phyloP scores from a whole-genome alignment of 495 filamentous ascomycete genomes.

The Xylaria scruposa region DNA sequence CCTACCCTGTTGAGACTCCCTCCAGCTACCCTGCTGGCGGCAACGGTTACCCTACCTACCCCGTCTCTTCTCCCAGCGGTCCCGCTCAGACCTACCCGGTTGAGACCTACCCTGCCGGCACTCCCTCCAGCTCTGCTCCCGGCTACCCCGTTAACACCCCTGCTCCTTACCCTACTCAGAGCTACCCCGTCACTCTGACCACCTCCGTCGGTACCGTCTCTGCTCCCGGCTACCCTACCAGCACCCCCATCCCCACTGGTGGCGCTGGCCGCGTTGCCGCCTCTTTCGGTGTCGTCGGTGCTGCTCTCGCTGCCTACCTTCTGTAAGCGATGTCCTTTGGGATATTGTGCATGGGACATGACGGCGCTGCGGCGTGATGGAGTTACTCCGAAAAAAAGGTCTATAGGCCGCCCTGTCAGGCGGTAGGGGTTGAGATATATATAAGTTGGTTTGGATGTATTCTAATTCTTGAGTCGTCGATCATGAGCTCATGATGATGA shows the following conservation, averaged over 20 bases:
- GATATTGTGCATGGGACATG: constrained; percentile 12
- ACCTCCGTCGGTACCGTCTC: constrained; percentile 28
- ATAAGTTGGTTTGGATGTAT: constrained; percentile 31
- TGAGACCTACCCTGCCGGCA: constrained; percentile 13
- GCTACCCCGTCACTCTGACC: constrained; percentile 28
- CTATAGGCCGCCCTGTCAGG: constrained; percentile 7
- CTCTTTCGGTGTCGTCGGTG: constrained; percentile 29
- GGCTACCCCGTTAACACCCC: not conserved
- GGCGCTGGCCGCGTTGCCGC: constrained; percentile 22
- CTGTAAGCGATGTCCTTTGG: constrained; percentile 22
- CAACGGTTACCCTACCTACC: not conserved
- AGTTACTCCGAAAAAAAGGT: constrained; percentile 24
- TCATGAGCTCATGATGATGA: constrained; percentile 30
- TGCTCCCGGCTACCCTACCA: constrained; percentile 20
- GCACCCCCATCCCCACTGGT: constrained; percentile 26
- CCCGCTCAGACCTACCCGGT: constrained; percentile 5
- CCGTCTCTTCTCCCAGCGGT: not conserved
- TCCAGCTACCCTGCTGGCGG: constrained; percentile 13
- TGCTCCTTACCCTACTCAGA: constrained; percentile 28
- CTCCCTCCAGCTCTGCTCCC: constrained; percentile 3
- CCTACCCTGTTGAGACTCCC: not conserved
- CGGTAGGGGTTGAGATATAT: constrained; percentile 20
- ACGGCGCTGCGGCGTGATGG: constrained; percentile 13
- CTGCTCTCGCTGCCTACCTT: constrained; percentile 25
- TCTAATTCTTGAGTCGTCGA: constrained; percentile 27